Evolutionary conservation across 805 yeast species (phyloP), one percentile per base, ranked within the genome.

Genomic region (Starmerella potacharoeniae): DNA sequence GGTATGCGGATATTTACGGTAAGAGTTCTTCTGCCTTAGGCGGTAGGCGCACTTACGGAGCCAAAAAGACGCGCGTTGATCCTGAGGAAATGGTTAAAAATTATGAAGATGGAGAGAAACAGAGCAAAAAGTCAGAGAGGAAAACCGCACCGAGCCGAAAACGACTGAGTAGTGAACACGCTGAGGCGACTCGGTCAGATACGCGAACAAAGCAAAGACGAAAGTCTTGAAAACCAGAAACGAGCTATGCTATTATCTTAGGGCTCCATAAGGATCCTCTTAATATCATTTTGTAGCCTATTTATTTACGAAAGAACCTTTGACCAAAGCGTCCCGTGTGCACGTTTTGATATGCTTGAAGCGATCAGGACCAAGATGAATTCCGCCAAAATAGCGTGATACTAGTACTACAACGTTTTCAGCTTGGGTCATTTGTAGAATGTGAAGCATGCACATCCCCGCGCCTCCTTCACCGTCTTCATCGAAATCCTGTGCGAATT

Each of bases 401-500:
- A 91, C 95, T 9, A 83, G 87, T 3, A 90, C 96, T 59, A 89
- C 77, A 4, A 86, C 86, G 66, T 90, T 82, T 84, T 86, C 80
- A 1, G 79, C 85, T 62, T 87, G 88, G 86, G 68, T 62, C 37
- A 56, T 77, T 39, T 86, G 79, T 60, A 90, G 69, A 49, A 90
- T 69, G 71, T 88, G 96, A 51, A 89, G 69, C 75, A 90, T 71
- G 55, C 96, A 73, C 5, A 90, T 81, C 9, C 98, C 98, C 0
- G 97, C 96, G 0, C 97, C 97, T 0, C 95, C 77, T 66, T 93
- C 98, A 3, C 98, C 98, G 66, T 91, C 98, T 67, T 93, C 97
- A 65, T 93, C 97, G 62, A 86, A 89, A 63, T 93, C 97, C 63
- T 86, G 93, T 49, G 75, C 77, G 39, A 77, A 74, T 0, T 80